Percentiles rank a stretch among this genome's conserved stretches.
Conservation (phyloP, 257 asterid species). For the Forsythia suspensa region DNA sequence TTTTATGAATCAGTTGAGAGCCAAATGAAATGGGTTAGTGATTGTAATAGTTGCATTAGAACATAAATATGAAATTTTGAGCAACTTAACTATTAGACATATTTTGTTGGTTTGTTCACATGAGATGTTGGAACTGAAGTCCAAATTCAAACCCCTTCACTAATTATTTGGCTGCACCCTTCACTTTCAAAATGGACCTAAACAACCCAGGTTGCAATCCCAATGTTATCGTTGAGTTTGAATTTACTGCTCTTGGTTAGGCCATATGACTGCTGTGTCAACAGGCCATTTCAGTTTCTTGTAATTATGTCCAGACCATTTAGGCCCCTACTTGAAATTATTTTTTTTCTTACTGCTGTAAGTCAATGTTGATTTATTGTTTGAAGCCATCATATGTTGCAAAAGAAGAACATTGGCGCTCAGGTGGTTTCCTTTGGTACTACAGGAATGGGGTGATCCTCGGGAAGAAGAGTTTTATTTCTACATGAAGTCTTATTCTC, state of each 20-base stretch:
- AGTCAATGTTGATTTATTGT: slow-evolving; percentile 8
- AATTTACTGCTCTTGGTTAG: slow-evolving; percentile 6
- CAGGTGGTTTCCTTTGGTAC: slow-evolving; percentile 11
- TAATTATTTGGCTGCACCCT: background rate
- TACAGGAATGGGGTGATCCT: slow-evolving; percentile 99
- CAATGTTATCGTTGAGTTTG: slow-evolving; percentile 2
- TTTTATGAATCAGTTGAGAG: background rate
- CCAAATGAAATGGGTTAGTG: background rate
- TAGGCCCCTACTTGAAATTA: slow-evolving; percentile 1
- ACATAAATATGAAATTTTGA: background rate
- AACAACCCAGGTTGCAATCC: background rate
- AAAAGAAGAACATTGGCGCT: background rate
- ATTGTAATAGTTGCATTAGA: background rate
- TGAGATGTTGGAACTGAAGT: background rate
- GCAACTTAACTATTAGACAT: background rate
- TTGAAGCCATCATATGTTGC: background rate
- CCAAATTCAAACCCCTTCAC: background rate
- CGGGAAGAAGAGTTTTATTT: slow-evolving; percentile 84
- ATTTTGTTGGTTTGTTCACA: background rate
- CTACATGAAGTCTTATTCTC: slow-evolving; percentile 94
- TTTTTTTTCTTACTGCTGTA: slow-evolving; percentile 6
- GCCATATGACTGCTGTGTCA: background rate
- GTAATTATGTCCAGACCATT: background rate
- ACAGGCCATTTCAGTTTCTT: slow-evolving; percentile 1
- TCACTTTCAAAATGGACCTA: background rate